Evolutionary conservation across 2,329 filamentous ascomycete genomes (phyloP).

Genomic region (Lecanicillium sp.): DNA sequence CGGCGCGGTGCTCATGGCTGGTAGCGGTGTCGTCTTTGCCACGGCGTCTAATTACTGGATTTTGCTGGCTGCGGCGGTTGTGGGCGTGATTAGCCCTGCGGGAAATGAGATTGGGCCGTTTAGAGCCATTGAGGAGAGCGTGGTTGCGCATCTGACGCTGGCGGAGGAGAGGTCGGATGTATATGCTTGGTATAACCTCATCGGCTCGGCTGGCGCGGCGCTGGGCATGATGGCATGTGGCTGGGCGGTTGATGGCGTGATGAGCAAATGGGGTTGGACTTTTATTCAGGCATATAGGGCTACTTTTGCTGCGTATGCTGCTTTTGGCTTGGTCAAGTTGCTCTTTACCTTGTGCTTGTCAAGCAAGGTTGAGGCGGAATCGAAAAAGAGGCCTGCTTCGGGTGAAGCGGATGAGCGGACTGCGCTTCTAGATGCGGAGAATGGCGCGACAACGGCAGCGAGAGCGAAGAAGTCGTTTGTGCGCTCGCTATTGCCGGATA

Average conservation of each 20-base stretch:
- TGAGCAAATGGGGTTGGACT: slow-evolving; percentile 32
- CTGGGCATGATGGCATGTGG: slow-evolving; percentile 52
- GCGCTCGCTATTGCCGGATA: slow-evolving; percentile 39
- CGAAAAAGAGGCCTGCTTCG: slow-evolving; percentile 2
- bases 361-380: slow-evolving; percentile 32
- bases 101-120: slow-evolving; percentile 60
- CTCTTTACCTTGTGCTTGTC: slow-evolving; percentile 42
- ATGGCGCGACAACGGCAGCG: background rate
- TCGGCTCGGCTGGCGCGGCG: slow-evolving; percentile 52
- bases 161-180: slow-evolving; percentile 41
- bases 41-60: slow-evolving; percentile 47
- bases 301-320: slow-evolving; percentile 51
- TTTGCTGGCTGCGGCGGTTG: slow-evolving; percentile 46
- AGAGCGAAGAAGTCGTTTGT: slow-evolving; percentile 9
- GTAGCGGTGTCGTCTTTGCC: slow-evolving; percentile 49
- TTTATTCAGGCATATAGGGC: slow-evolving; percentile 41
- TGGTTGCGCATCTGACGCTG: slow-evolving; percentile 47
- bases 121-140: slow-evolving; percentile 53
- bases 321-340: slow-evolving; percentile 50
- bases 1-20: slow-evolving; percentile 48
- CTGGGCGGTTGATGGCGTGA: slow-evolving; percentile 48
- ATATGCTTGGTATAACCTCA: slow-evolving; percentile 54
- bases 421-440: slow-evolving; percentile 15
- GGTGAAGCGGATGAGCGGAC: slow-evolving; percentile 10
- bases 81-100: slow-evolving; percentile 56